A percentile compares a stretch with the other conserved stretches of the same genome.
Conservation (phyloP, 2,329 filamentous ascomycete genomes). For the Metarhizium brunneum region DNA sequence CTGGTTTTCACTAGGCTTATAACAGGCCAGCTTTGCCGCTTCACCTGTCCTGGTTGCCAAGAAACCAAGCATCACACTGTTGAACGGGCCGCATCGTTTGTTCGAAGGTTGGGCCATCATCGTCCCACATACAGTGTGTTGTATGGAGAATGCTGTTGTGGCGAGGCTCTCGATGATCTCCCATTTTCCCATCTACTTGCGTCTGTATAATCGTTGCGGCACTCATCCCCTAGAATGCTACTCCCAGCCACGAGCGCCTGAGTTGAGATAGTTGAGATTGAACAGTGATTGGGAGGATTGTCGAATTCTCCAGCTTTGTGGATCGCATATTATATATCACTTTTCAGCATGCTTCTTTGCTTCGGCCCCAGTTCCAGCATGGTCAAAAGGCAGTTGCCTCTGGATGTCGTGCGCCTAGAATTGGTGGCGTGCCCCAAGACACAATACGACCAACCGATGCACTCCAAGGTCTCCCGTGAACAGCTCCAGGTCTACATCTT, state of each 20-base stretch:
- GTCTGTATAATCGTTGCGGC: neutral
- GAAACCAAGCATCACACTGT: neutral
- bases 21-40: neutral
- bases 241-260: neutral
- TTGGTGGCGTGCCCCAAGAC: neutral
- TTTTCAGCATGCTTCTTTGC: neutral
- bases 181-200: neutral
- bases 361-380: neutral
- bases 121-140: slow-evolving; percentile 29
- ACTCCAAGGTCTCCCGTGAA: neutral
- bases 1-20: neutral
- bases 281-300: neutral
- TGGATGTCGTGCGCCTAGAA: neutral
- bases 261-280: neutral
- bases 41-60: neutral
- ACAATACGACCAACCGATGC: neutral
- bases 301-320: neutral
- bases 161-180: slow-evolving; percentile 4
- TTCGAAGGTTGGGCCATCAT: too few relatives aligned
- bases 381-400: neutral
- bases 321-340: neutral
- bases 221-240: neutral
- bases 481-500: too few relatives aligned
- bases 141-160: slow-evolving; percentile 18
- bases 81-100: neutral